A percentile compares a stretch with the other conserved stretches of the same genome.
Conservation (phyloP, 331 rosid genomes). For the Quercus phellos region DNA sequence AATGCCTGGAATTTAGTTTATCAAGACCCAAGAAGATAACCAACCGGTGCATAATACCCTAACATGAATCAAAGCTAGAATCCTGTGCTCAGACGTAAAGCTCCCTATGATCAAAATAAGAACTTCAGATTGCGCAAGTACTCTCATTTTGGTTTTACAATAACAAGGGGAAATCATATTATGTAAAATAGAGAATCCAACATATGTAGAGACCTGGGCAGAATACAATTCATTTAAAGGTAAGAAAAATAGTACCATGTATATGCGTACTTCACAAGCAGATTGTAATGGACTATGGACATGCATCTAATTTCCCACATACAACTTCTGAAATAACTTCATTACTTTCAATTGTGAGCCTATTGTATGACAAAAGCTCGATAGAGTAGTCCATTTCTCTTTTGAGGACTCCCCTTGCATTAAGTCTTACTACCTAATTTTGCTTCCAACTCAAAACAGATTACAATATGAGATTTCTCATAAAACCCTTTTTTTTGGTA, state of each 20-base stretch:
- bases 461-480: slow-evolving; percentile 10
- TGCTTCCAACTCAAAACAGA: slow-evolving; percentile 19
- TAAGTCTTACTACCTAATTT: slow-evolving; percentile 7
- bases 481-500: not conserved
- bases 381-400: not conserved
- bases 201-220: not conserved
- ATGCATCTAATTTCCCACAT: slow-evolving; percentile 2
- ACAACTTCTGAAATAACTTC: not conserved
- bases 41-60: too few species aligned
- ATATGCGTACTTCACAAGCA: not conserved
- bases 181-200: not conserved
- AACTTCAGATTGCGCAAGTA: too few species aligned
- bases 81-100: too few species aligned
- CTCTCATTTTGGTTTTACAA: not conserved
- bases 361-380: slow-evolving; percentile 10
- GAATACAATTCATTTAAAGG: not conserved
- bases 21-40: too few species aligned
- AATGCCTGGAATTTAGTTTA: too few species aligned
- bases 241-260: not conserved
- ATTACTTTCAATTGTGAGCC: not conserved
- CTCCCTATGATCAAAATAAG: too few species aligned
- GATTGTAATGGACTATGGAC: not conserved
- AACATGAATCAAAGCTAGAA: too few species aligned
- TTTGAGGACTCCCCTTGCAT: slow-evolving; percentile 16
- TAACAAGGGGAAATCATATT: not conserved